Evolutionary conservation across 768 basidiomycete genomes (phyloP).

Genomic region (Trametes cubensis): DNA sequence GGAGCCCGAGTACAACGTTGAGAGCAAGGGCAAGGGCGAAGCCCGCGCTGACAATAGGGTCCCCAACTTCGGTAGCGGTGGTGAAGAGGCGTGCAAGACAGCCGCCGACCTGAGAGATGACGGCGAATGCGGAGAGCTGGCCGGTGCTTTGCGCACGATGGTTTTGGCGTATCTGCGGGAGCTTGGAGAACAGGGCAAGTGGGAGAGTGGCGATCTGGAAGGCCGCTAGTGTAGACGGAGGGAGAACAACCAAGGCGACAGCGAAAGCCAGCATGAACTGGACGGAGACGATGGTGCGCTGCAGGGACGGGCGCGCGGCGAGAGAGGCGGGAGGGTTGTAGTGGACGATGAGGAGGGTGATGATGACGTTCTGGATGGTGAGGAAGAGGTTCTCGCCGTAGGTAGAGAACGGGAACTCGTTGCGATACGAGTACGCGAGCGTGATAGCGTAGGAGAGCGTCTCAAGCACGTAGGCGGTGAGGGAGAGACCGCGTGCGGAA

Average conservation of each 20-base stretch:
- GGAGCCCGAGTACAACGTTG: slow-evolving; percentile 81
- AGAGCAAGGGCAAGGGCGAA: slow-evolving; percentile 82
- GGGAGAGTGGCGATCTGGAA: slow-evolving; percentile 89
- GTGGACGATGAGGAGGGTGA: slow-evolving; percentile 84
- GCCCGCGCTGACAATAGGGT: slow-evolving; percentile 76
- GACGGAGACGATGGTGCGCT: slow-evolving; percentile 39
- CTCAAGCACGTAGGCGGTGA: slow-evolving; percentile 87
- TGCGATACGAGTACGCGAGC: slow-evolving; percentile 81
- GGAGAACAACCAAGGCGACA: slow-evolving; percentile 49
- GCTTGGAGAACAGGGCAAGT: slow-evolving; percentile 87
- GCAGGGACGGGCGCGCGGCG: slow-evolving; percentile 26
- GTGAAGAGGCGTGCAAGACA: slow-evolving; percentile 94
- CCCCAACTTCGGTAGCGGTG: slow-evolving; percentile 86
- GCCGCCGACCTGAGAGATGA: slow-evolving; percentile 83
- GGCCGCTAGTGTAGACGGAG: slow-evolving; percentile 55
- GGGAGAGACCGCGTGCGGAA: slow-evolving; percentile 85
- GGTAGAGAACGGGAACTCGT: slow-evolving; percentile 91
- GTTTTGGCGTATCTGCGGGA: slow-evolving; percentile 92
- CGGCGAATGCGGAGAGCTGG: slow-evolving; percentile 92
- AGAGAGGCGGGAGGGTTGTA: slow-evolving; percentile 48
- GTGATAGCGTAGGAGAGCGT: slow-evolving; percentile 91
- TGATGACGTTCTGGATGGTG: slow-evolving; percentile 82
- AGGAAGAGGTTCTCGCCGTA: slow-evolving; percentile 98
- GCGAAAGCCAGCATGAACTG: slow-evolving; percentile 45
- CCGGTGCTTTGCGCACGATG: slow-evolving; percentile 77